Conservation (phyloP, 495 filamentous ascomycete genomes). For the Trichoderma reesei region DNA sequence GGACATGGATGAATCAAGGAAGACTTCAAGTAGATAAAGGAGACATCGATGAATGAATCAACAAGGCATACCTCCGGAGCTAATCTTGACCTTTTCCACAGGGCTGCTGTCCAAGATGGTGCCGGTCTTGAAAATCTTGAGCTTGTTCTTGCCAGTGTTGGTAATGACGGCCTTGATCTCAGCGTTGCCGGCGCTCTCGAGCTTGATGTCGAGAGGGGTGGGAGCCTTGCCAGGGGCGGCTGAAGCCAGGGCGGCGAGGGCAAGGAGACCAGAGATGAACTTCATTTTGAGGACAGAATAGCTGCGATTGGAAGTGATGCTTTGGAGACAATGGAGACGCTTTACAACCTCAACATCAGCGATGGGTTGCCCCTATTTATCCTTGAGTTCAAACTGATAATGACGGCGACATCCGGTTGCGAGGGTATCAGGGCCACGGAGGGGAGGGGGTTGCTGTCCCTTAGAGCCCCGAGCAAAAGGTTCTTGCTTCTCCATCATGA, state of each 20-base stretch:
- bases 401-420: background rate
- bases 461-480: too few species aligned
- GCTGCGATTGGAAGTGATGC: background rate
- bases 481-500: background rate
- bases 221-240: slow-evolving; percentile 33
- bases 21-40: background rate
- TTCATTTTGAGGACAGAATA: slow-evolving; percentile 22
- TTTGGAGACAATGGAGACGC: background rate
- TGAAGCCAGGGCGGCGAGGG: slow-evolving; percentile 30
- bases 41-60: background rate
- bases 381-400: background rate
- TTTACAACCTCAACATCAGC: background rate
- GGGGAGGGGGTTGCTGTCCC: too few species aligned
- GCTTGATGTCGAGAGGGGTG: slow-evolving; percentile 40
- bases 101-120: slow-evolving; percentile 49
- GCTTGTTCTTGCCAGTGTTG: slow-evolving; percentile 44
- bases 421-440: too few species aligned
- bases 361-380: background rate
- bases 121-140: slow-evolving; percentile 53
- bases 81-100: slow-evolving; percentile 52
- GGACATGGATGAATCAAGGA: too few species aligned
- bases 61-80: slow-evolving; percentile 36
- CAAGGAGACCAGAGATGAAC: slow-evolving; percentile 22
- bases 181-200: slow-evolving; percentile 44
- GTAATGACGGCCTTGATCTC: slow-evolving; percentile 51